Evolutionary conservation across 768 basidiomycete genomes (phyloP).

Genomic region (Rossbeevera mucosa): DNA sequence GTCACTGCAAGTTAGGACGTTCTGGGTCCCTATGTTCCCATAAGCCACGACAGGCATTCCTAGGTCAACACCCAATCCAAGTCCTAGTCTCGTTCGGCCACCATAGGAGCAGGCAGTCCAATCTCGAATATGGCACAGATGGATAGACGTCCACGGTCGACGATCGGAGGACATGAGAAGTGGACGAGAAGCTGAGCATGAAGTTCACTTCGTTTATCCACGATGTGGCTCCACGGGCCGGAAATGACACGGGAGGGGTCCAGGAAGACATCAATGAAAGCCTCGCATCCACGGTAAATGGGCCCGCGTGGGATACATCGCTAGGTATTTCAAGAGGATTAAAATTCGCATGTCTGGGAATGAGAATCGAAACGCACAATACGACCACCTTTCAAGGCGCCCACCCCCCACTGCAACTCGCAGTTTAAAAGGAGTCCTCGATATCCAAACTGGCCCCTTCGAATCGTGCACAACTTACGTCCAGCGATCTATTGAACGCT

Average conservation of each 20-base stretch:
- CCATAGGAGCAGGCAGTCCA: background rate
- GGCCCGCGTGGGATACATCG: background rate
- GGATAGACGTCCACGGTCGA: background rate
- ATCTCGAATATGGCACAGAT: background rate
- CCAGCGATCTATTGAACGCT: background rate
- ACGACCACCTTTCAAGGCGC: background rate
- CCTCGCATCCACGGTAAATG: background rate
- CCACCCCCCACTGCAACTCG: background rate
- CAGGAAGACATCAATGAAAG: background rate
- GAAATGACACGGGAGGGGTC: background rate
- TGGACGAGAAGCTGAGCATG: background rate
- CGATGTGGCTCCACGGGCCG: background rate
- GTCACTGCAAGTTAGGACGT: background rate
- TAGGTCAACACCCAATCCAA: background rate
- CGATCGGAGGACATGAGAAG: background rate
- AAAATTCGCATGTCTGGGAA: background rate
- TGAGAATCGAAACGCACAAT: background rate
- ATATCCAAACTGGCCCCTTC: background rate
- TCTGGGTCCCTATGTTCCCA: background rate
- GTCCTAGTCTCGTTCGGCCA: background rate
- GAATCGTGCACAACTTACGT: background rate
- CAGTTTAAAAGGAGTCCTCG: no score
- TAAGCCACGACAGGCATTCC: background rate
- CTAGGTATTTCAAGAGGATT: background rate
- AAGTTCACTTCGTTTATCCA: background rate